These are phyloP conservation scores for Gaeumannomyces sp. DNA, from an alignment of 2,329 filamentous ascomycete genomes.

Conservation along the genomic window DNA sequence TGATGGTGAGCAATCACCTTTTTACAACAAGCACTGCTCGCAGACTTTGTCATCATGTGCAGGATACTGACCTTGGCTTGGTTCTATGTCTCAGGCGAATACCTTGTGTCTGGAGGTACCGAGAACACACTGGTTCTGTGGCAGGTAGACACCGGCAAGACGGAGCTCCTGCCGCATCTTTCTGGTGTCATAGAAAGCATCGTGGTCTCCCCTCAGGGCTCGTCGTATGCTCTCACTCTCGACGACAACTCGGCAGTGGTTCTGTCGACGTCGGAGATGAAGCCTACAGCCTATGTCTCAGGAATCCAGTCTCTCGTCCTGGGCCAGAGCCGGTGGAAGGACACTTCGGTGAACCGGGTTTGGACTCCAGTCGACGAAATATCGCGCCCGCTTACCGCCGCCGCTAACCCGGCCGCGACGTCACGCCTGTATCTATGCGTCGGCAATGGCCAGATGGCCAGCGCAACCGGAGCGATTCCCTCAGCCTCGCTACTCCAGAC, in stretches of 20 bases:
- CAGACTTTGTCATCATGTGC: background rate
- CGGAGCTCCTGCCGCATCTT: slow-evolving; percentile 84
- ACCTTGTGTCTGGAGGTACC: slow-evolving; percentile 85
- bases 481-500: slow-evolving; percentile 66
- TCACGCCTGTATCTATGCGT: slow-evolving; percentile 64
- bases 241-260: slow-evolving; percentile 92
- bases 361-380: slow-evolving; percentile 39
- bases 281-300: slow-evolving; percentile 75
- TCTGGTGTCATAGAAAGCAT: slow-evolving; percentile 79
- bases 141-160: slow-evolving; percentile 83
- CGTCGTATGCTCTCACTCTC: slow-evolving; percentile 76
- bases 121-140: slow-evolving; percentile 88
- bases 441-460: slow-evolving; percentile 52
- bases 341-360: slow-evolving; percentile 46
- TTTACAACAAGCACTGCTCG: slow-evolving; percentile 3
- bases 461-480: slow-evolving; percentile 41
- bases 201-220: slow-evolving; percentile 70
- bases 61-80: slow-evolving; percentile 14
- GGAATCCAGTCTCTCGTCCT: slow-evolving; percentile 66
- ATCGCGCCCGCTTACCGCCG: slow-evolving; percentile 48
- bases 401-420: slow-evolving; percentile 55
- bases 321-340: slow-evolving; percentile 43
- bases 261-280: slow-evolving; percentile 81
- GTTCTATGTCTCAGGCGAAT: slow-evolving; percentile 59
- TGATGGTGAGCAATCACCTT: slow-evolving; percentile 58